phyloP scores from a whole-genome alignment of 2,329 filamentous ascomycete genomes.

The Xylariaceae sp. region DNA sequence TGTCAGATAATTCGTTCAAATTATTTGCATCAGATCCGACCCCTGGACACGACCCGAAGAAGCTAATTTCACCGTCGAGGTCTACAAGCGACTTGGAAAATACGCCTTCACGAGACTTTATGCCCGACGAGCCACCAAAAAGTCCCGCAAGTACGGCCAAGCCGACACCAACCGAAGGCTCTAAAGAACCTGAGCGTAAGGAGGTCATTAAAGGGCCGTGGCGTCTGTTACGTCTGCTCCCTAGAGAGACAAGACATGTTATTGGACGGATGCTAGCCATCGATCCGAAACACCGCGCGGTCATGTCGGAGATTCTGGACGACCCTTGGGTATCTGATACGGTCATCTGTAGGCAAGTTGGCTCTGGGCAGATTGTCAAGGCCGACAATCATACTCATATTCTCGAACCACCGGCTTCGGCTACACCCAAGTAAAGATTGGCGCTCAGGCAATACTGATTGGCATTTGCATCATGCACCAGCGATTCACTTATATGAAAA shows the following conservation, averaged over 20 bases:
- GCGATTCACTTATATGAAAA: slow-evolving; percentile 2
- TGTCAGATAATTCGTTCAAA: slow-evolving; percentile 92
- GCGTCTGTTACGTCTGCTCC: slow-evolving; percentile 80
- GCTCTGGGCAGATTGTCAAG: slow-evolving; percentile 63
- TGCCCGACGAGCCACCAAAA: slow-evolving; percentile 32
- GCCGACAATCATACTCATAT: slow-evolving; percentile 80
- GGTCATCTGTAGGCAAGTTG: slow-evolving; percentile 76
- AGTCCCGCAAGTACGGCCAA: slow-evolving; percentile 24
- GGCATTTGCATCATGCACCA: not conserved
- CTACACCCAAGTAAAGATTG: slow-evolving; percentile 28
- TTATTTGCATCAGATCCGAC: slow-evolving; percentile 85
- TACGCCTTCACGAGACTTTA: slow-evolving; percentile 37
- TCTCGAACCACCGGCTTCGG: slow-evolving; percentile 65
- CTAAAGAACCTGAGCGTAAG: slow-evolving; percentile 49
- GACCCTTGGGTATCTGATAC: slow-evolving; percentile 90
- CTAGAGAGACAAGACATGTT: slow-evolving; percentile 84
- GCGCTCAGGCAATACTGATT: not conserved
- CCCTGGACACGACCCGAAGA: slow-evolving; percentile 61
- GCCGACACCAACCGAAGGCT: slow-evolving; percentile 29
- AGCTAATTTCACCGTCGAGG: slow-evolving; percentile 44
- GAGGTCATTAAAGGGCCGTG: slow-evolving; percentile 90
- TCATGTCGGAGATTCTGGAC: slow-evolving; percentile 77
- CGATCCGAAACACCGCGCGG: slow-evolving; percentile 77
- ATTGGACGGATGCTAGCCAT: slow-evolving; percentile 90
- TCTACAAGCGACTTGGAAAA: slow-evolving; percentile 43